A percentile compares a stretch with the other conserved stretches of the same genome.
Evolutionary conservation across 805 yeast species (phyloP).

Genomic region (Metschnikowia amazonensis): DNA sequence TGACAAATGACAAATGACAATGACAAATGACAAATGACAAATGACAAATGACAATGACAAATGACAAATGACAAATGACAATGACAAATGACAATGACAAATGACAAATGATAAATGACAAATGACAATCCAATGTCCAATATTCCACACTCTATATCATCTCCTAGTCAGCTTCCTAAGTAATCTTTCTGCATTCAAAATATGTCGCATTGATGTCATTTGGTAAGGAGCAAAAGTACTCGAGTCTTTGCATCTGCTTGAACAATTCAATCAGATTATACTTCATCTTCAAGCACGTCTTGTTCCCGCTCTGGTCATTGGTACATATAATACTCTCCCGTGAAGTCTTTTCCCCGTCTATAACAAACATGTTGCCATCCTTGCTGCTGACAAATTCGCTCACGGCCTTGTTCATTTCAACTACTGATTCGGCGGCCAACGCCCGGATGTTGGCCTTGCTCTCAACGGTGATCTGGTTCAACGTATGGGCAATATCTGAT

Average conservation of each 20-base stretch:
- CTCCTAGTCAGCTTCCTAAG: slow-evolving; percentile 4
- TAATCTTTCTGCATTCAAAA: slow-evolving; percentile 47
- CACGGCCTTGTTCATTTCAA: slow-evolving; percentile 22
- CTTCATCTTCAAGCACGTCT: slow-evolving; percentile 44
- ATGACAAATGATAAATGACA: too few species aligned
- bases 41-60: too few species aligned
- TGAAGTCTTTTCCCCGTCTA: slow-evolving; percentile 40
- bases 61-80: too few species aligned
- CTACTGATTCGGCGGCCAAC: slow-evolving; percentile 9
- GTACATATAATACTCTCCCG: slow-evolving; percentile 46
- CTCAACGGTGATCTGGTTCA: slow-evolving; percentile 15
- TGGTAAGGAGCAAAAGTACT: slow-evolving; percentile 49
- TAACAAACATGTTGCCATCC: slow-evolving; percentile 35
- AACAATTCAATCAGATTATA: slow-evolving; percentile 41
- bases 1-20: too few species aligned
- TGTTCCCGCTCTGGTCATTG: slow-evolving; percentile 40
- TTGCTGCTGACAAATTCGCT: slow-evolving; percentile 27
- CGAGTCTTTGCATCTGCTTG: slow-evolving; percentile 47
- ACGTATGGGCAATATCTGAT: slow-evolving; percentile 19
- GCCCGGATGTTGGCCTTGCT: slow-evolving; percentile 12
- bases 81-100: too few species aligned
- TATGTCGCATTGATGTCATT: slow-evolving; percentile 47
- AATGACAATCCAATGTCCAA: too few species aligned
- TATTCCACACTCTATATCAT: too few species aligned
- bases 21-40: too few species aligned